Evolutionary conservation across 2,329 filamentous ascomycete species (phyloP), one percentile per base, ranked within the genome.

Genomic region (Bipolaris gigantea): DNA sequence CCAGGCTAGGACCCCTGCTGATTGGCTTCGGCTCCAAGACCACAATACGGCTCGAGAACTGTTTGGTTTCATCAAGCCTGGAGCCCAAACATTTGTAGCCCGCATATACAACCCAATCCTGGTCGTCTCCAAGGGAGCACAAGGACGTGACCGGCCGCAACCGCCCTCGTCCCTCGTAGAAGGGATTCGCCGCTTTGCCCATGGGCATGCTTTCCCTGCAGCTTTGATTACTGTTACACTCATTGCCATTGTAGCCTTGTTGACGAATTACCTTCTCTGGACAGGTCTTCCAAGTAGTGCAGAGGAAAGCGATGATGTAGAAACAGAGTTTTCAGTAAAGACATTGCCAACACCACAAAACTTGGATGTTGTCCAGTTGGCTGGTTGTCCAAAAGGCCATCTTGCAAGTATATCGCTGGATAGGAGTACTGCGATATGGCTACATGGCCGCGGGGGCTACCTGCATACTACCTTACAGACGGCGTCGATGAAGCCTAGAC

Each of bases 21-120:
- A 89, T 15, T 93, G 89, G 89, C 78, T 92, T 45, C 82, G 83
- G 23, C 79, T 91, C 51, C 89, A 92, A 70, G 89, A 92, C 62
- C 88, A 91, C 63, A 87, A 90, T 65, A 91, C 89, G 1, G 89
- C 89, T 2, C 83, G 83, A 34, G 89, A 92, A 66, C 82, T 92
- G 15, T 90, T 92, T 69, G 81, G 84, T n/a, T 83, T 89, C 30
- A 82, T 92, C 63, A 91, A 90, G 60, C 89, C 89, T 6, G 78
- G 81, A 50, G 83, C 85, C 1, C 82, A 89, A 65, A 89, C 85
- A 70, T 90, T 91, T 68, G 79, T 90, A 16, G 89, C 89, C 19
- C 82, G 83, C 40, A 87, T 92, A 1, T 90, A 89, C 66, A 86
- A 92, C 36, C 89, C 89, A 1, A 75, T 91, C 3, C 81, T 91